Evolutionary conservation across 441 rosid genomes (phyloP).

Genomic region (Cnidoscolus chayamansa): DNA sequence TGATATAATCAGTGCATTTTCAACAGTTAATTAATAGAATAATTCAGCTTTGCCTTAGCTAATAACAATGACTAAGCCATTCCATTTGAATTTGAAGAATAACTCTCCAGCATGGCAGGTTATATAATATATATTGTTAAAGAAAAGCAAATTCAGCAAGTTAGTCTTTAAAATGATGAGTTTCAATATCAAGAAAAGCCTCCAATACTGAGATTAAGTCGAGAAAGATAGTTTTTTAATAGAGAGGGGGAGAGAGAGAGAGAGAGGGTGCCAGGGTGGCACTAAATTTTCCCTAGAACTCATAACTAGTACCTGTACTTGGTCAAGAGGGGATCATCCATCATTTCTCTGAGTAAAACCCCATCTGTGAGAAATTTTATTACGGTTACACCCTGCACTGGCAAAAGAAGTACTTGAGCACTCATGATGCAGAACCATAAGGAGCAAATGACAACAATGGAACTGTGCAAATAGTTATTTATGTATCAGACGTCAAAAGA

Average conservation of each 20-base stretch:
- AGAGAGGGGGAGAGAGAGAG: neutral
- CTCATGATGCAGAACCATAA: slow-evolving; percentile 9
- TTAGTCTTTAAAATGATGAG: neutral
- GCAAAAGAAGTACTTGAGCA: slow-evolving; percentile 31
- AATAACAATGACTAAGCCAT: neutral
- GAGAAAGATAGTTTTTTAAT: no score
- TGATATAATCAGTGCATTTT: neutral
- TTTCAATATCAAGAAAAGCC: slow-evolving; percentile 7
- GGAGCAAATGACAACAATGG: neutral
- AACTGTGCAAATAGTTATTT: neutral
- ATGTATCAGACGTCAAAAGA: neutral
- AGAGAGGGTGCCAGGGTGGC: neutral
- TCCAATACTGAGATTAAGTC: neutral
- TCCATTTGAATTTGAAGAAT: slow-evolving; percentile 2
- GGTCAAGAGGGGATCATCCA: slow-evolving; percentile 97
- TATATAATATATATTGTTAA: neutral
- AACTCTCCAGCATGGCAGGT: neutral
- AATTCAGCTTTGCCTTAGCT: slow-evolving; percentile 8
- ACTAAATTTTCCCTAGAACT: slow-evolving; percentile 12
- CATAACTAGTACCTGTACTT: slow-evolving; percentile 68
- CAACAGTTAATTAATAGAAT: slow-evolving; percentile 4
- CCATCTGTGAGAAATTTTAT: slow-evolving; percentile 96
- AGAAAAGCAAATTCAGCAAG: neutral
- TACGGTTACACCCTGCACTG: slow-evolving; percentile 65
- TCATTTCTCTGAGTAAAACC: slow-evolving; percentile 94